Evolutionary conservation across 192 early-diverging fungal genomes (phyloP).

Genomic region (Dissophora globulifera): DNA sequence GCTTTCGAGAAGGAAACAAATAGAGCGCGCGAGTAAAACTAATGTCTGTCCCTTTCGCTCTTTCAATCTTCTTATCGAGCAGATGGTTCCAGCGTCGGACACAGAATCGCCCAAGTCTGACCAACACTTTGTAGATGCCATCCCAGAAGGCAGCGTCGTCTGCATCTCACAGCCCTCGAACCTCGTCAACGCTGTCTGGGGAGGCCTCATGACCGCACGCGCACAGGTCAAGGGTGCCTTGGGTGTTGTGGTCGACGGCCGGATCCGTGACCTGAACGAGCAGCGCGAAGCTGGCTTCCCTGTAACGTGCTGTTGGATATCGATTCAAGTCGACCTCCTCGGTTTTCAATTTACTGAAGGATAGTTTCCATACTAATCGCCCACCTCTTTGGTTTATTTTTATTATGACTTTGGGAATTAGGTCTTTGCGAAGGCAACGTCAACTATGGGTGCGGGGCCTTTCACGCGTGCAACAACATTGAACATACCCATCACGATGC

Average conservation of each 20-base stretch:
- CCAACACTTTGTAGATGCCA: slow-evolving; percentile 60
- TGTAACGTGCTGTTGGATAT: slow-evolving; percentile 33
- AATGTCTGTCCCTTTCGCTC: too few species aligned
- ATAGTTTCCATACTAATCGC: too few species aligned
- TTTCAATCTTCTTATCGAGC: not conserved
- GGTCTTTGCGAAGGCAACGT: slow-evolving; percentile 65
- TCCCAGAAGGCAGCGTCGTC: slow-evolving; percentile 58
- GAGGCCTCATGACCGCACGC: slow-evolving; percentile 67
- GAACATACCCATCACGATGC: slow-evolving; percentile 58
- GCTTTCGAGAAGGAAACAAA: too few species aligned
- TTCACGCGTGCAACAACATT: slow-evolving; percentile 59
- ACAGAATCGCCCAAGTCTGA: slow-evolving; percentile 51
- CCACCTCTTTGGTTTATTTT: not conserved
- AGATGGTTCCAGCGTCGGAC: slow-evolving; percentile 60
- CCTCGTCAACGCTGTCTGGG: slow-evolving; percentile 68
- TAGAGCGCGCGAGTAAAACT: too few species aligned
- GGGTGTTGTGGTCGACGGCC: slow-evolving; percentile 67
- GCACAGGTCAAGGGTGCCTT: slow-evolving; percentile 55
- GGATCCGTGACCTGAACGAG: slow-evolving; percentile 65
- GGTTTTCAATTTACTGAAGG: too few species aligned
- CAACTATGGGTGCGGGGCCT: slow-evolving; percentile 58
- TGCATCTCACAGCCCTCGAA: slow-evolving; percentile 64
- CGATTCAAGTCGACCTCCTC: too few species aligned
- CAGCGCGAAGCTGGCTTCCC: slow-evolving; percentile 59
- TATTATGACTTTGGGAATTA: slow-evolving; percentile 12